Percentiles rank a stretch among this genome's conserved stretches.
Evolutionary conservation across 129 eudicot species (phyloP).

Genomic region (Lonicera japonica): DNA sequence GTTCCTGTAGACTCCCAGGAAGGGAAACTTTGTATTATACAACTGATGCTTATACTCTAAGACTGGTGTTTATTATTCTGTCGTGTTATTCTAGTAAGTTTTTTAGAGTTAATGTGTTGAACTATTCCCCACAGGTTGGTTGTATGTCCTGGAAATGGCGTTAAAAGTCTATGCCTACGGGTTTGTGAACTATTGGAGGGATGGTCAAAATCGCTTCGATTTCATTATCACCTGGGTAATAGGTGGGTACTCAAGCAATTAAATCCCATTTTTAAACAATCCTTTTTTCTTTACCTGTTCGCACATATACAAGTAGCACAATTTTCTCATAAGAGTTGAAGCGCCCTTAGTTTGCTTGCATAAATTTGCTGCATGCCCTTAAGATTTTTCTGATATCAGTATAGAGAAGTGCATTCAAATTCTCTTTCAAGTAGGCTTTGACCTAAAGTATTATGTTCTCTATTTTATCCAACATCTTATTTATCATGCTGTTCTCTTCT

Average conservation of each 20-base stretch:
- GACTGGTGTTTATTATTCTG: slow-evolving; percentile 6
- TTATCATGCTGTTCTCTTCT: no score
- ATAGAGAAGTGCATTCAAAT: no score
- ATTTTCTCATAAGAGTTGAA: neutral
- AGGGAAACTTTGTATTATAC: neutral
- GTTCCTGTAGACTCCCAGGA: no score
- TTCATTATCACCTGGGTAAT: slow-evolving; percentile 88
- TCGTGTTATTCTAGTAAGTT: slow-evolving; percentile 2
- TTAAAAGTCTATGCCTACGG: slow-evolving; percentile 78
- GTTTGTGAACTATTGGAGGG: slow-evolving; percentile 91
- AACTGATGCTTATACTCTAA: neutral
- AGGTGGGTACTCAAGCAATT: slow-evolving; percentile 34
- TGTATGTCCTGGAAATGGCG: slow-evolving; percentile 86
- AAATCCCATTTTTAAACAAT: neutral
- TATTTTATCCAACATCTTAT: no score
- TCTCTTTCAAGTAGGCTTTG: no score
- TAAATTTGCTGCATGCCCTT: no score
- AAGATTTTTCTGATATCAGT: no score
- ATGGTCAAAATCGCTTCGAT: slow-evolving; percentile 90
- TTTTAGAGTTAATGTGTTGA: slow-evolving; percentile 9
- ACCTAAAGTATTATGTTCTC: no score
- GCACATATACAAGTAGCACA: neutral
- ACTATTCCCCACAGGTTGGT: slow-evolving; percentile 59
- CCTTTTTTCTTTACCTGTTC: neutral
- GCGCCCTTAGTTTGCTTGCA: no score